These are phyloP conservation scores for Fraxinus angustifolia DNA, from an alignment of 305 asterid species.

Conservation along the genomic window DNA sequence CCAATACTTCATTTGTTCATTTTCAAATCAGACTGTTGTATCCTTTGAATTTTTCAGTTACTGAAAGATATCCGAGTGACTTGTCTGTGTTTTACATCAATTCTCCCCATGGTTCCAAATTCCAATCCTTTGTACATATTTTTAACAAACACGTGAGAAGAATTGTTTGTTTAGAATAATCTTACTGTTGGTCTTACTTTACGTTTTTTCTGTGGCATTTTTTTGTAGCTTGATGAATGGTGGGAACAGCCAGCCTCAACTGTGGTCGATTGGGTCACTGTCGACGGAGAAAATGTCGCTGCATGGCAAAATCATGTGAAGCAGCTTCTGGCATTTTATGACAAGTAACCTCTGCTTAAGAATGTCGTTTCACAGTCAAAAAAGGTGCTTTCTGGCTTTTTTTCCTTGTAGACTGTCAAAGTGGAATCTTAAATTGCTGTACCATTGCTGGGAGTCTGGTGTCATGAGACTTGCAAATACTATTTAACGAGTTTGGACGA, in stretches of 20 bases:
- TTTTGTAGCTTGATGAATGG: slow-evolving; percentile 91
- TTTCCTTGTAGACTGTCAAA: neutral
- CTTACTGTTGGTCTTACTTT: neutral
- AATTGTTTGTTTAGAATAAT: neutral
- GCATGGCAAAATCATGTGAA: slow-evolving; percentile 94
- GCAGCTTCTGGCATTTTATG: slow-evolving; percentile 86
- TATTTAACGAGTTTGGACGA: neutral
- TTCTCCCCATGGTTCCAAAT: neutral
- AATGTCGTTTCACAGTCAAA: slow-evolving; percentile 13
- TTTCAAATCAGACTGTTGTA: neutral
- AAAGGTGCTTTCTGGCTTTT: neutral
- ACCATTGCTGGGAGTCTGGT: neutral
- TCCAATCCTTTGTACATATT: neutral
- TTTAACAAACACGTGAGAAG: neutral
- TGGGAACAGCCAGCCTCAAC: slow-evolving; percentile 99
- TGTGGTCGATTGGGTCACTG: slow-evolving; percentile 90
- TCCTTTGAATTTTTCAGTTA: neutral
- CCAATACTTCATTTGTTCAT: neutral
- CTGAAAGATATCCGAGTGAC: neutral
- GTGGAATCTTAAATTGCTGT: neutral
- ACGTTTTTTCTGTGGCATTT: neutral
- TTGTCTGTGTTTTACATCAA: neutral
- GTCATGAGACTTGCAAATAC: neutral
- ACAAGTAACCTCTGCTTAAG: slow-evolving; percentile 43
- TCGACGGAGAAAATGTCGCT: slow-evolving; percentile 91